These are phyloP conservation scores for Metarhizium sp. DNA, from an alignment of 2,329 filamentous ascomycete genomes.

Conservation along the genomic window DNA sequence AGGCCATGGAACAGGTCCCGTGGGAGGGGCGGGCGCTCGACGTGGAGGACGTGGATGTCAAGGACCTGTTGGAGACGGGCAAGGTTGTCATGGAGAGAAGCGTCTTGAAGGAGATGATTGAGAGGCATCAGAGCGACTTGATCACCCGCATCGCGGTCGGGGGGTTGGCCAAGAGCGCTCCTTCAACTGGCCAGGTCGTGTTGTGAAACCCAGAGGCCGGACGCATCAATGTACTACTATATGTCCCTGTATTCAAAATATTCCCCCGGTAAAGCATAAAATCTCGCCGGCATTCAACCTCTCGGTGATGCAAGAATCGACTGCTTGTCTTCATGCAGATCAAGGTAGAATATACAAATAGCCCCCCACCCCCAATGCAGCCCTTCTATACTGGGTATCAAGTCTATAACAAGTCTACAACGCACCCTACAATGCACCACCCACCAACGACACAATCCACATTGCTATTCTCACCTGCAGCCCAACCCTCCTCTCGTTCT, in stretches of 20 bases:
- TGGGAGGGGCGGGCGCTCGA: constrained; percentile 61
- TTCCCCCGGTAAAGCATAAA: neutral
- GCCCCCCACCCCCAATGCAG: neutral
- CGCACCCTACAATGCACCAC: constrained; percentile 63
- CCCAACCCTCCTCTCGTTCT: constrained; percentile 72
- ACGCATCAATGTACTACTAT: neutral
- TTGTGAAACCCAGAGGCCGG: neutral
- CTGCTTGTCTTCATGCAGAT: too few species aligned
- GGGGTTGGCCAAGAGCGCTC: constrained; percentile 25
- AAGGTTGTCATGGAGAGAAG: constrained; percentile 78
- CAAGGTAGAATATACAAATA: neutral
- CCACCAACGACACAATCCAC: constrained; percentile 83
- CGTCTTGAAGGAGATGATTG: constrained; percentile 68
- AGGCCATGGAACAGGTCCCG: constrained; percentile 53
- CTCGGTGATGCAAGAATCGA: too few species aligned
- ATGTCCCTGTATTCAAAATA: neutral
- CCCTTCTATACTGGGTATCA: neutral
- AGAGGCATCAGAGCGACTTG: constrained; percentile 61
- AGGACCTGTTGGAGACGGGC: constrained; percentile 79
- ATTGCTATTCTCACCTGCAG: constrained; percentile 80
- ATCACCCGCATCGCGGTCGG: constrained; percentile 36
- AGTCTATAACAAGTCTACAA: neutral
- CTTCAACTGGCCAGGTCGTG: constrained; percentile 18
- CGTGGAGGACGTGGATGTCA: constrained; percentile 82
- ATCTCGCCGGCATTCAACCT: neutral